Evolutionary conservation across 768 basidiomycete species (phyloP).

Genomic region (Floccularia luteovirens): DNA sequence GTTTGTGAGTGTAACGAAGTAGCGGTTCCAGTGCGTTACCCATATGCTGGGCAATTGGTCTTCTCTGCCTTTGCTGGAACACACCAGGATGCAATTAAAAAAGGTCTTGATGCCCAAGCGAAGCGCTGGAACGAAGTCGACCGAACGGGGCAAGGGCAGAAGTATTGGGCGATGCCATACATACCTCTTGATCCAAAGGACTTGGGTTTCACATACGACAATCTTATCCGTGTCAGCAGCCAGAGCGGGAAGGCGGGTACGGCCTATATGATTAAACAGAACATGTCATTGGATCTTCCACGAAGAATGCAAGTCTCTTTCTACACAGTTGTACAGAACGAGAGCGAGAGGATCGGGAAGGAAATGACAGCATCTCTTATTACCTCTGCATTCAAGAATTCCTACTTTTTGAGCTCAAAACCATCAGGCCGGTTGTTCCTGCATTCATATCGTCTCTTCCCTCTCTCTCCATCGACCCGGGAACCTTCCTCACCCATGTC

Average conservation of each 20-base stretch:
- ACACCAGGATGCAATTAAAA: slow-evolving; percentile 99
- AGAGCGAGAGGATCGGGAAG: slow-evolving; percentile 88
- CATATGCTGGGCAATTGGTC: slow-evolving; percentile 96
- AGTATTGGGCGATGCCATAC: slow-evolving; percentile 91
- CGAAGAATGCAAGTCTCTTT: slow-evolving; percentile 94
- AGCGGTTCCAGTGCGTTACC: slow-evolving; percentile 91
- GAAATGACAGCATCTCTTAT: slow-evolving; percentile 93
- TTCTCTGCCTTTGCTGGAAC: slow-evolving; percentile 98
- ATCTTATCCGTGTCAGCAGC: slow-evolving; percentile 98
- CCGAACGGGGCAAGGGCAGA: slow-evolving; percentile 43
- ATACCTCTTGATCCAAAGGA: slow-evolving; percentile 96
- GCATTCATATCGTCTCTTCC: slow-evolving; percentile 50
- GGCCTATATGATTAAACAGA: slow-evolving; percentile 93
- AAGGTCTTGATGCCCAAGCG: slow-evolving; percentile 87
- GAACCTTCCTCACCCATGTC: slow-evolving; percentile 29
- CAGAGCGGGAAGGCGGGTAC: slow-evolving; percentile 99
- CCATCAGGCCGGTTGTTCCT: slow-evolving; percentile 62
- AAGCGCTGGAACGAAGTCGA: slow-evolving; percentile 56
- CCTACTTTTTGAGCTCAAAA: slow-evolving; percentile 70
- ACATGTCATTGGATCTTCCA: slow-evolving; percentile 88
- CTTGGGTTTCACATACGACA: slow-evolving; percentile 92
- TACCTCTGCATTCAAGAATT: slow-evolving; percentile 75
- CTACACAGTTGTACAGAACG: slow-evolving; percentile 90
- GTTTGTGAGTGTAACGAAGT: slow-evolving; percentile 96
- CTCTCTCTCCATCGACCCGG: slow-evolving; percentile 28